Conservation (phyloP, 352 stramenopile genomes). For the Phytophthora pluvialis region DNA sequence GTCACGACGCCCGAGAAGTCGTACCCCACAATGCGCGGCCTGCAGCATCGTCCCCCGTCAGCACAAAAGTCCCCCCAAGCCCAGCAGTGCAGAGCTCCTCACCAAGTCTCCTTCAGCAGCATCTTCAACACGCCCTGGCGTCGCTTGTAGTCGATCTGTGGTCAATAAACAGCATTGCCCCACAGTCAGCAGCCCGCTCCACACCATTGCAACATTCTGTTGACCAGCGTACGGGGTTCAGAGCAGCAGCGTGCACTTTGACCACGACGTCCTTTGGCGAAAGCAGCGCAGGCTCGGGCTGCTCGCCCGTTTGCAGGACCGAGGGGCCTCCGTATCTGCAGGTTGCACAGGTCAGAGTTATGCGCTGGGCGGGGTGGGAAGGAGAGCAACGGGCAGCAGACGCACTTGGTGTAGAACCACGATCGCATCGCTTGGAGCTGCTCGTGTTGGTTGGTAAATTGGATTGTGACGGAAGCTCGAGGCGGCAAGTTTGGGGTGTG, state of each 20-base stretch:
- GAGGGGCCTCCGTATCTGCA: constrained; percentile 62
- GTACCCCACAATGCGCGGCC: constrained; percentile 74
- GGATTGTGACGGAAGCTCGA: too few species aligned
- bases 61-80: neutral
- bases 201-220: neutral
- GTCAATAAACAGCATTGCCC: neutral
- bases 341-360: constrained; percentile 4
- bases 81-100: neutral
- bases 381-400: neutral
- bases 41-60: constrained; percentile 18
- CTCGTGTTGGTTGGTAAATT: neutral
- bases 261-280: constrained; percentile 67
- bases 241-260: constrained; percentile 61
- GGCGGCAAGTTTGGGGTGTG: too few species aligned
- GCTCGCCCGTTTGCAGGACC: constrained; percentile 65
- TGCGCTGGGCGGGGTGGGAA: neutral
- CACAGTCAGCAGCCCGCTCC: neutral
- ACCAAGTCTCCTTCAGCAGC: constrained; percentile 54
- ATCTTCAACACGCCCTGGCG: constrained; percentile 76
- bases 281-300: constrained; percentile 55
- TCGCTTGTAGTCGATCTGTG: constrained; percentile 85
- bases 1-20: constrained; percentile 73
- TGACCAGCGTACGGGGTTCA: constrained; percentile 58
- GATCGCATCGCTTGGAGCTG: constrained; percentile 57
- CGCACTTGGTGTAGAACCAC: constrained; percentile 80